Percentiles rank a stretch among this genome's conserved stretches.
Conservation (phyloP, 2,329 filamentous ascomycete species). For the Davidsoniella eucalypti region DNA sequence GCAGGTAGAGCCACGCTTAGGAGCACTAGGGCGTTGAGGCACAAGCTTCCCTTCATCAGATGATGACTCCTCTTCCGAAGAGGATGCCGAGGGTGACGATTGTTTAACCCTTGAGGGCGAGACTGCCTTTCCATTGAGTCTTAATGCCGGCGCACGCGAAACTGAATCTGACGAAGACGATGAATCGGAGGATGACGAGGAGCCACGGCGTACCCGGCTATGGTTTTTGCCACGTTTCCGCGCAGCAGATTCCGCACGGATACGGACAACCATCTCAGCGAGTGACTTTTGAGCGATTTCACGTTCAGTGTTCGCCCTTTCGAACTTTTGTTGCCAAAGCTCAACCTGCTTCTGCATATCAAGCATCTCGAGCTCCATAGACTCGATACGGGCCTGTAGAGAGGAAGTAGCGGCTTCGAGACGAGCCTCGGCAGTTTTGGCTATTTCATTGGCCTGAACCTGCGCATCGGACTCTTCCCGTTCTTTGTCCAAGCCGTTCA, state of each 20-base stretch:
- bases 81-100: not conserved
- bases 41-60: not conserved
- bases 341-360: slow-evolving; percentile 69
- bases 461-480: slow-evolving; percentile 1
- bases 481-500: not conserved
- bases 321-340: slow-evolving; percentile 57
- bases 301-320: slow-evolving; percentile 64
- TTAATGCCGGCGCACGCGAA: not conserved
- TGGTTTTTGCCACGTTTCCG: not conserved
- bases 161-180: not conserved
- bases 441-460: slow-evolving; percentile 20
- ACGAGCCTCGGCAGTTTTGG: slow-evolving; percentile 15
- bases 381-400: slow-evolving; percentile 53
- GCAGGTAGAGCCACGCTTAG: not conserved
- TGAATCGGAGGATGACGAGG: slow-evolving; percentile 3
- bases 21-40: not conserved
- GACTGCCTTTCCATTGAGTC: not conserved
- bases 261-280: slow-evolving; percentile 73
- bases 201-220: not conserved
- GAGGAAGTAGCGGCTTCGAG: slow-evolving; percentile 19
- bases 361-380: slow-evolving; percentile 64
- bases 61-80: slow-evolving; percentile 4
- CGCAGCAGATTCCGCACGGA: slow-evolving; percentile 29
- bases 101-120: not conserved
- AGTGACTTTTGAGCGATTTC: slow-evolving; percentile 56